These are phyloP conservation scores for Eleusine coracana DNA, from an alignment of 176 grass and related monocot species.

Conservation along the genomic window DNA sequence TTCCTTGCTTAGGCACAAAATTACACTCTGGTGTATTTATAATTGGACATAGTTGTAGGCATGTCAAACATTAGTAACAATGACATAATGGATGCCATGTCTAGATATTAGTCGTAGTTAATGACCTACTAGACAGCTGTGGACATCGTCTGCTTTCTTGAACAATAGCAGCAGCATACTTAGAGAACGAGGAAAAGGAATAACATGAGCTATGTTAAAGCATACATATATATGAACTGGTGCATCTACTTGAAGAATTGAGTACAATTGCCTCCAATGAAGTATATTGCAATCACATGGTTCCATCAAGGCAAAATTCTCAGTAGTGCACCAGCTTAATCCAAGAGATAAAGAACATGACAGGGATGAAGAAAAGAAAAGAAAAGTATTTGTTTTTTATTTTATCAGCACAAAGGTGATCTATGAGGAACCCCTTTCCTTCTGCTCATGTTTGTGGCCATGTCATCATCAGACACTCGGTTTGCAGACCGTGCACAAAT, in stretches of 20 bases:
- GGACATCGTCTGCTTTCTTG: constrained; percentile 30
- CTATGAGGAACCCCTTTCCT: constrained; percentile 90
- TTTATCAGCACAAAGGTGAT: constrained; percentile 91
- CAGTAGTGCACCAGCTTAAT: constrained; percentile 52
- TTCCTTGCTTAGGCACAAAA: constrained; percentile 26
- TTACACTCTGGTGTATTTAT: constrained; percentile 19
- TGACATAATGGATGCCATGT: constrained; percentile 32
- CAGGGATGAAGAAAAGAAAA: constrained; percentile 31
- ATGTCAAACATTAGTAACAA: constrained; percentile 42
- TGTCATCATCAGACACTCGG: constrained; percentile 68
- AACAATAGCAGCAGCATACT: constrained; percentile 26
- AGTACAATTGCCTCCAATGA: constrained; percentile 64
- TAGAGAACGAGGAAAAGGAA: constrained; percentile 15
- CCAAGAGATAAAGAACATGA: constrained; percentile 45
- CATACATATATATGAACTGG: constrained; percentile 61
- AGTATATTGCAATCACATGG: constrained; percentile 65
- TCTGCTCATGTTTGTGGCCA: constrained; percentile 88
- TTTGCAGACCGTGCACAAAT: constrained; percentile 74
- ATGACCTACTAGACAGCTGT: constrained; percentile 19
- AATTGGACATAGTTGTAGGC: constrained; percentile 17
- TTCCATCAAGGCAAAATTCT: constrained; percentile 63
- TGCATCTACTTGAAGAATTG: constrained; percentile 58
- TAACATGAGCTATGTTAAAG: constrained; percentile 52
- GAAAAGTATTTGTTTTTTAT: constrained; percentile 36
- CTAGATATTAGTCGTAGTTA: constrained; percentile 38